Evolutionary conservation across 345 rosid species (phyloP).

Genomic region (Eucalyptus curtisii): DNA sequence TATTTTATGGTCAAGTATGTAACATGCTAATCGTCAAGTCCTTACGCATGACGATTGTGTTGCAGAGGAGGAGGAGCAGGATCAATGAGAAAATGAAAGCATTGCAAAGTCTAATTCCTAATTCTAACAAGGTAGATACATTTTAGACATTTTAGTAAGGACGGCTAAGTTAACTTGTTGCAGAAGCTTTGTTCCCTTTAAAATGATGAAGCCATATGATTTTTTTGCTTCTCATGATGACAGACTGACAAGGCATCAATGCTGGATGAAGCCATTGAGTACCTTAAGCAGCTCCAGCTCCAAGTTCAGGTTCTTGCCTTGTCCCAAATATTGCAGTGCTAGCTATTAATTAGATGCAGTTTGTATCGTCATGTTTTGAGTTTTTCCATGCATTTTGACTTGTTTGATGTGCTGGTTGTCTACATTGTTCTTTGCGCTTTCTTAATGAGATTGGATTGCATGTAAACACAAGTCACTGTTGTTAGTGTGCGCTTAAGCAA

Average conservation of each 20-base stretch:
- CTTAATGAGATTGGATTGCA: not conserved
- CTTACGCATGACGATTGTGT: not conserved
- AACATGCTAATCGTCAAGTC: not conserved
- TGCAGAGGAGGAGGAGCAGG: slow-evolving; percentile 88
- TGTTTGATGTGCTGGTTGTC: not conserved
- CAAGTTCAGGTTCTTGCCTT: slow-evolving; percentile 68
- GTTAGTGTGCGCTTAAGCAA: not conserved
- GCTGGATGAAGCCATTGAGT: slow-evolving; percentile 95
- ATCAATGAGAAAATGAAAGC: slow-evolving; percentile 99
- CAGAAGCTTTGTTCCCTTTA: not conserved
- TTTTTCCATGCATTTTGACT: not conserved
- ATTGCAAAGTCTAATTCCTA: slow-evolving; percentile 82
- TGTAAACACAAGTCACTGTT: not conserved
- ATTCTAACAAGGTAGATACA: slow-evolving; percentile 69
- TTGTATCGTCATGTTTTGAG: not conserved
- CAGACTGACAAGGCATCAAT: slow-evolving; percentile 95
- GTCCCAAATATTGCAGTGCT: not conserved
- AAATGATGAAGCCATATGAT: not conserved
- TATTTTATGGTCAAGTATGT: not conserved
- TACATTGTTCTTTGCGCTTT: not conserved
- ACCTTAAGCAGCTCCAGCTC: slow-evolving; percentile 90
- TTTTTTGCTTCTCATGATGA: not conserved
- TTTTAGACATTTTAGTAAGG: not conserved
- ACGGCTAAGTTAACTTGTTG: not conserved
- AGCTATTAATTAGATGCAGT: not conserved